Conservation (phyloP, 2,329 filamentous ascomycete species). For the Ophiocordyceps robertsii region DNA sequence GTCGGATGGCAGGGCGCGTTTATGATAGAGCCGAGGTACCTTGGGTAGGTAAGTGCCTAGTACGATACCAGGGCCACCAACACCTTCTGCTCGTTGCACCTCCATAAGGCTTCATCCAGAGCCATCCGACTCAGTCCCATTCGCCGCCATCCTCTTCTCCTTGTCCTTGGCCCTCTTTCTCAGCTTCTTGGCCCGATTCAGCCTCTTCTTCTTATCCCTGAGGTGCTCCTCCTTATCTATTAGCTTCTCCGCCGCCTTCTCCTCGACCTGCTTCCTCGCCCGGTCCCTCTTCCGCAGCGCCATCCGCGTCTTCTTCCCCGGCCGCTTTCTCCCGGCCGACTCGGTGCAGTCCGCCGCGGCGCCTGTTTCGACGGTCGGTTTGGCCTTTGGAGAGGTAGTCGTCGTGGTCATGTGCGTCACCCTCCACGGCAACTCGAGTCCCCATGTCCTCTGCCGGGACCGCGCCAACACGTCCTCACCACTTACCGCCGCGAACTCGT, state of each 20-base stretch:
- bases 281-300: constrained; percentile 31
- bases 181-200: constrained; percentile 47
- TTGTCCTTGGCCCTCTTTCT: constrained; percentile 44
- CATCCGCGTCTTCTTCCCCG: constrained; percentile 47
- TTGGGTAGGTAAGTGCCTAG: no score
- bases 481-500: constrained; percentile 32
- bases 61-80: no score
- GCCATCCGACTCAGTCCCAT: constrained; percentile 7
- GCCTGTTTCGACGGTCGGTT: background rate
- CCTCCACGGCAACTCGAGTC: constrained; percentile 47
- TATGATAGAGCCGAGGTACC: no score
- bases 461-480: constrained; percentile 35
- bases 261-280: constrained; percentile 24
- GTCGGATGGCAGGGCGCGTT: no score
- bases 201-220: constrained; percentile 47
- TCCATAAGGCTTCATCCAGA: no score
- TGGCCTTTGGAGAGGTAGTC: constrained; percentile 8
- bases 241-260: constrained; percentile 22
- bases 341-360: constrained; percentile 4
- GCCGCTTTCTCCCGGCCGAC: constrained; percentile 25
- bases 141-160: constrained; percentile 30
- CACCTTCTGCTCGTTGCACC: no score
- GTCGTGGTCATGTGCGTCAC: constrained; percentile 30
- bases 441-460: constrained; percentile 36
- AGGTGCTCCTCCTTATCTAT: constrained; percentile 41